Percentiles rank a stretch among this genome's conserved stretches.
Conservation (phyloP, 345 rosid genomes). For the Camelina hispida region DNA sequence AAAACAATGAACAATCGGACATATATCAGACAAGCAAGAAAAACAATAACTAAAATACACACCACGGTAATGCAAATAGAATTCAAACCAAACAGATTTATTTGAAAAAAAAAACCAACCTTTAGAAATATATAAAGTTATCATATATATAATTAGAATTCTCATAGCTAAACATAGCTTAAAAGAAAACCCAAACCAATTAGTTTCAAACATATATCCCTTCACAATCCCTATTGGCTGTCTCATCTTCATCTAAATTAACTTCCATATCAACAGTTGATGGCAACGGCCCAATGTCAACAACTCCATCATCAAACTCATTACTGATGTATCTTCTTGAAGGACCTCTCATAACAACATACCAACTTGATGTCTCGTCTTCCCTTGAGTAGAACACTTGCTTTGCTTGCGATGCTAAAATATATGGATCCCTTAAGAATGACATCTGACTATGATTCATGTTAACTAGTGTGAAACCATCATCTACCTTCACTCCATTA, state of each 20-base stretch:
- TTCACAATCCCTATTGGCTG: neutral
- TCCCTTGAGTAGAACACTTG: neutral
- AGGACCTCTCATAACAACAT: neutral
- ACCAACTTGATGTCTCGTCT: neutral
- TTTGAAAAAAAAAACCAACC: too few species aligned
- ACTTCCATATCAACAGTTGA: neutral
- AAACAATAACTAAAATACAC: too few species aligned
- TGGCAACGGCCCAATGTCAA: neutral
- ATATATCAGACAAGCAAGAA: too few species aligned
- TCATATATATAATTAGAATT: too few species aligned
- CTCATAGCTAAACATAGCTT: too few species aligned
- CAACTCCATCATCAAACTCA: neutral
- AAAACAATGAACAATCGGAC: too few species aligned
- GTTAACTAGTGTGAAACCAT: conserved; percentile 5
- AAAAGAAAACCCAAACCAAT: too few species aligned
- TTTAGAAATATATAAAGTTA: too few species aligned
- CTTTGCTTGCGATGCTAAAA: neutral
- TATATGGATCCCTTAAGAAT: neutral
- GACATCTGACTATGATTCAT: neutral
- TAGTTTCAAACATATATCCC: neutral
- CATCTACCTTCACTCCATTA: neutral
- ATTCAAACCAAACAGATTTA: too few species aligned
- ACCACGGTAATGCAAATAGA: too few species aligned
- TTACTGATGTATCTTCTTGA: neutral
- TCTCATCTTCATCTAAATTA: neutral